phyloP scores from a whole-genome alignment of 805 yeast genomes.

The Cyberlindnera mississippiensis region DNA sequence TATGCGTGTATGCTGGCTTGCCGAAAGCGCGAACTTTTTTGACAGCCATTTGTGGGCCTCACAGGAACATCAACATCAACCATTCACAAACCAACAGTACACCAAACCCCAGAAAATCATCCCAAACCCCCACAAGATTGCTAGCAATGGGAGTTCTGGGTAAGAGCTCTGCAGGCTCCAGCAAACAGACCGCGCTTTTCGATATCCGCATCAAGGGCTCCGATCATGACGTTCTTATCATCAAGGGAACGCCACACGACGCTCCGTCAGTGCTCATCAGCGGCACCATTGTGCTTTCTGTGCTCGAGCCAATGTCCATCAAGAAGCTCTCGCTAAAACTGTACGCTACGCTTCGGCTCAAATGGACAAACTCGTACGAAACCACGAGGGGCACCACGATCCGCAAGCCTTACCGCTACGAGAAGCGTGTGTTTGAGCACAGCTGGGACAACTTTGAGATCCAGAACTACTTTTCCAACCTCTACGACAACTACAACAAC shows the following conservation, averaged over 20 bases:
- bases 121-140: no score
- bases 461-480: conserved; percentile 35
- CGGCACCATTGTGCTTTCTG: conserved; percentile 75
- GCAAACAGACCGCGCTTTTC: conserved; percentile 37
- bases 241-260: conserved; percentile 73
- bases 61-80: no score
- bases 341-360: conserved; percentile 61
- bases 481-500: conserved; percentile 22
- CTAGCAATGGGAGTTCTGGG: conserved; percentile 16
- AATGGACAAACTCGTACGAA: conserved; percentile 55
- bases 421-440: conserved; percentile 67
- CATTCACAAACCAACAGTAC: no score
- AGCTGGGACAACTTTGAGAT: conserved; percentile 70
- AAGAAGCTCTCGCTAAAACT: conserved; percentile 61
- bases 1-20: no score
- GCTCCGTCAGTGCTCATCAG: conserved; percentile 73
- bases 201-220: conserved; percentile 58
- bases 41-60: no score
- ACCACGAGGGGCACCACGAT: conserved; percentile 41
- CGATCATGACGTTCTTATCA: conserved; percentile 74
- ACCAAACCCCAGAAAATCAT: no score
- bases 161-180: conserved; percentile 18
- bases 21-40: no score
- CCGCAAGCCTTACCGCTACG: conserved; percentile 47
- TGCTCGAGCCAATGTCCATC: conserved; percentile 69